A percentile compares a stretch with the other conserved stretches of the same genome.
Conservation (phyloP, 2,329 filamentous ascomycete genomes). For the Verticillium nonalfalfae region DNA sequence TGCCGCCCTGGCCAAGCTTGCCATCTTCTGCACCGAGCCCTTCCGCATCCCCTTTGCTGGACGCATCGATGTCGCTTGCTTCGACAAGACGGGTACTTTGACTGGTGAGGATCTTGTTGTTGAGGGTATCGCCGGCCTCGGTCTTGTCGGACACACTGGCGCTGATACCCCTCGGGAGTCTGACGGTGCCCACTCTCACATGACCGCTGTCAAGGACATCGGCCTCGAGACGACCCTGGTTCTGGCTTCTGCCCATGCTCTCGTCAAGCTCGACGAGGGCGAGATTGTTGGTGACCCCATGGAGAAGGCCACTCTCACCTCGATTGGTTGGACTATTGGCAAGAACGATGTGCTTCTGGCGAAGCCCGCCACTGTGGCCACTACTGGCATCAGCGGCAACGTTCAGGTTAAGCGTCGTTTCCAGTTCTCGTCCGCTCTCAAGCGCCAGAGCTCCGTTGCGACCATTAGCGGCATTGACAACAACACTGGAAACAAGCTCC, state of each 20-base stretch:
- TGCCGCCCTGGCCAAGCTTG: conserved; percentile 87
- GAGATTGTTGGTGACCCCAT: conserved; percentile 97
- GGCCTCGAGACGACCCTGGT: conserved; percentile 84
- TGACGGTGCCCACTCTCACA: conserved; percentile 76
- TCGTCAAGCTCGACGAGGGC: conserved; percentile 94
- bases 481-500: conserved; percentile 67
- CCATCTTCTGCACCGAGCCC: conserved; percentile 97
- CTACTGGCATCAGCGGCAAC: conserved; percentile 54
- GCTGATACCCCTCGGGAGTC: conserved; percentile 60
- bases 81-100: conserved; percentile 96
- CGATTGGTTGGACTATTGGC: conserved; percentile 89
- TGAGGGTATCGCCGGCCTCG: conserved; percentile 89
- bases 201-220: conserved; percentile 64
- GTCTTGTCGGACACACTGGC: conserved; percentile 56
- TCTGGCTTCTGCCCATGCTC: conserved; percentile 86
- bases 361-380: conserved; percentile 45
- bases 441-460: conserved; percentile 91
- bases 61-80: conserved; percentile 92
- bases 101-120: conserved; percentile 96
- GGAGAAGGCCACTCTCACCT: conserved; percentile 90
- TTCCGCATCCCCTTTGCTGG: conserved; percentile 97
- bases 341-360: conserved; percentile 77
- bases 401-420: conserved; percentile 96
- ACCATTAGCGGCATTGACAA: conserved; percentile 68
- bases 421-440: conserved; percentile 95